Conservation (phyloP, 345 rosid genomes). For the Camelina laxa region DNA sequence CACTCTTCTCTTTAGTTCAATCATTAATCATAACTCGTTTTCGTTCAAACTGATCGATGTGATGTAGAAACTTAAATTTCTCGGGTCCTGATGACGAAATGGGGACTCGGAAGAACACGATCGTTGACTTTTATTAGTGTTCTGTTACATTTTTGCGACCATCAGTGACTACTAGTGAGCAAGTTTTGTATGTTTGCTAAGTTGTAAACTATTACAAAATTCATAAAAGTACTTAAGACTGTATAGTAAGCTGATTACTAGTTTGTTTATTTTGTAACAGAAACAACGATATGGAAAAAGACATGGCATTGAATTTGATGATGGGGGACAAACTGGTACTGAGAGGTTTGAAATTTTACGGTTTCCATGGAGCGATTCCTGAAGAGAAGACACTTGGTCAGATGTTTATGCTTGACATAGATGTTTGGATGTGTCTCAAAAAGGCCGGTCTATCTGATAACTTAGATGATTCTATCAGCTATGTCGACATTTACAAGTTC, state of each 20-base stretch:
- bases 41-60: neutral
- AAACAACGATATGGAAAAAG: slow-evolving; percentile 13
- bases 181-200: neutral
- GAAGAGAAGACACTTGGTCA: slow-evolving; percentile 81
- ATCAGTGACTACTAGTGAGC: too few species aligned
- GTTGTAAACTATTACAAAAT: neutral
- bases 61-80: neutral
- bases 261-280: neutral
- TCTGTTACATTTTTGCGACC: neutral
- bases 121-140: neutral
- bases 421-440: slow-evolving; percentile 84
- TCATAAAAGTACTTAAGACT: too few species aligned
- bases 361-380: slow-evolving; percentile 75
- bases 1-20: neutral
- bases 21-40: neutral
- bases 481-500: slow-evolving; percentile 79
- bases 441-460: slow-evolving; percentile 66
- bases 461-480: slow-evolving; percentile 71
- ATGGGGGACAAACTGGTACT: slow-evolving; percentile 77
- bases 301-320: slow-evolving; percentile 17
- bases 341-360: slow-evolving; percentile 82
- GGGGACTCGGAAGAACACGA: neutral
- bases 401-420: slow-evolving; percentile 85
- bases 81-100: neutral
- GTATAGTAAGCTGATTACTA: neutral